phyloP scores from a whole-genome alignment of 2,329 filamentous ascomycete genomes.

The Trichophyton benhamiae region DNA sequence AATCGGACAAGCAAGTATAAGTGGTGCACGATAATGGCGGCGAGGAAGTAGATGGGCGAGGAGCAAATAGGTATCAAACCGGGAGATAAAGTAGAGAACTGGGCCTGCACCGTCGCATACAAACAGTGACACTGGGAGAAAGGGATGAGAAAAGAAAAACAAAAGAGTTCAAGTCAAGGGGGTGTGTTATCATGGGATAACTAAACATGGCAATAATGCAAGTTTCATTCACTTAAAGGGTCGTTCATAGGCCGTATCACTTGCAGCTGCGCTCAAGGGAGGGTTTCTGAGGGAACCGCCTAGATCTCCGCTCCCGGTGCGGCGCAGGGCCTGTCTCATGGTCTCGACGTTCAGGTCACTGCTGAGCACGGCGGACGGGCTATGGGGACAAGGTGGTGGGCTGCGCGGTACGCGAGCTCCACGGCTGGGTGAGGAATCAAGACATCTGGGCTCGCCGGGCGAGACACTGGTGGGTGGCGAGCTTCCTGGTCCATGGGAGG shows the following conservation, averaged over 20 bases:
- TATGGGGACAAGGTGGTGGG: slow-evolving; percentile 44
- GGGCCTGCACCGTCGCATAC: background rate
- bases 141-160: background rate
- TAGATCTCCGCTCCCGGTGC: slow-evolving; percentile 74
- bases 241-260: slow-evolving; percentile 21
- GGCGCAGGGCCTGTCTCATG: slow-evolving; percentile 77
- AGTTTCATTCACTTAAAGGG: slow-evolving; percentile 15
- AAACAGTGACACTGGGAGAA: background rate
- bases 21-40: background rate
- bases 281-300: slow-evolving; percentile 32
- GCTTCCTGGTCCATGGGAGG: slow-evolving; percentile 21
- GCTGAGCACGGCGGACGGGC: slow-evolving; percentile 39
- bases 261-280: slow-evolving; percentile 22
- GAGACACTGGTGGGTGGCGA: slow-evolving; percentile 41
- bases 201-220: background rate
- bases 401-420: slow-evolving; percentile 49
- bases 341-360: slow-evolving; percentile 82
- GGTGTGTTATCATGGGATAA: too few species aligned
- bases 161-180: too few species aligned
- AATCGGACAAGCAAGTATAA: background rate
- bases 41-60: background rate
- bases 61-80: background rate
- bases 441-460: slow-evolving; percentile 53
- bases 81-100: background rate
- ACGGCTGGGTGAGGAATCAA: slow-evolving; percentile 55